Percentiles rank a stretch among this genome's conserved stretches.
phyloP scores from a whole-genome alignment of 164 flowering plant genomes.

The Cinnamomum micranthum region DNA sequence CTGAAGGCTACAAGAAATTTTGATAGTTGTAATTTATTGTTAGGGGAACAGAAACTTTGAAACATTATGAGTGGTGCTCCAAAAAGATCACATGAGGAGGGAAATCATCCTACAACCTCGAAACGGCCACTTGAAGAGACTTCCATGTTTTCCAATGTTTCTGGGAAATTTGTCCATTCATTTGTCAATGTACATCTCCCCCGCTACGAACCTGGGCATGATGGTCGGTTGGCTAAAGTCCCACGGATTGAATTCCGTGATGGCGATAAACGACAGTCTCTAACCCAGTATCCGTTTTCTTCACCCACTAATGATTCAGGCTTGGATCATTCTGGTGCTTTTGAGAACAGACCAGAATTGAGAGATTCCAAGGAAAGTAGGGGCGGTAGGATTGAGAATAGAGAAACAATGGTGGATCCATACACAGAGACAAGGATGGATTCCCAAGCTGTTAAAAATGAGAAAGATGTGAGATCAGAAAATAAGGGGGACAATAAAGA shows the following conservation, averaged over 20 bases:
- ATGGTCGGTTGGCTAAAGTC: conserved; percentile 51
- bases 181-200: conserved; percentile 35
- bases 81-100: conserved; percentile 59
- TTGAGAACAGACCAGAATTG: conserved; percentile 52
- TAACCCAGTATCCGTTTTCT: conserved; percentile 42
- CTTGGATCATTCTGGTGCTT: conserved; percentile 31
- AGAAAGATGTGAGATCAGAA: conserved; percentile 46
- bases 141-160: conserved; percentile 17
- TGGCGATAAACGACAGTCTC: conserved; percentile 54
- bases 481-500: conserved; percentile 56
- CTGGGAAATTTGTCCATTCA: conserved; percentile 26
- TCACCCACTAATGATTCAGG: conserved; percentile 41
- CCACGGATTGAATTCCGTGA: conserved; percentile 60
- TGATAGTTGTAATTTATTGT: neutral
- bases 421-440: conserved; percentile 44
- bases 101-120: conserved; percentile 33
- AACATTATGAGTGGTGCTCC: conserved; percentile 55
- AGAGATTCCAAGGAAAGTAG: conserved; percentile 56
- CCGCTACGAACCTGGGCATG: conserved; percentile 40
- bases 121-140: conserved; percentile 49
- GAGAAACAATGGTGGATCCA: conserved; percentile 44
- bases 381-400: conserved; percentile 47
- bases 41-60: neutral
- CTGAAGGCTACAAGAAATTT: neutral
- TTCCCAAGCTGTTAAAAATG: conserved; percentile 40